A percentile compares a stretch with the other conserved stretches of the same genome.
phyloP scores from a whole-genome alignment of 176 grass and related monocot genomes.

The Carex cristatella region DNA sequence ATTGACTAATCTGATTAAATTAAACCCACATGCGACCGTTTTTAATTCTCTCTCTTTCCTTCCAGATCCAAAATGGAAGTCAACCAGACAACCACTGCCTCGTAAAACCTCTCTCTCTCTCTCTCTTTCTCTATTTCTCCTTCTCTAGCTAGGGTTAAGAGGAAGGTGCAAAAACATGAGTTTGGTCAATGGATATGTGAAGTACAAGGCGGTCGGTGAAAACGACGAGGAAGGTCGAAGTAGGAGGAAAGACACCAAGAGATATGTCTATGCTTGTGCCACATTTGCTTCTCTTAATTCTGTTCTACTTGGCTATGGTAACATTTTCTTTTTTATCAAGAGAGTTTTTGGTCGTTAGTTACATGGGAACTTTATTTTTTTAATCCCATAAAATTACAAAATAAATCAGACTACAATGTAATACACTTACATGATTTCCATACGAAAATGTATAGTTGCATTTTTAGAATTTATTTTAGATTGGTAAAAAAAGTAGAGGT shows the following conservation, averaged over 20 bases:
- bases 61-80: constrained; percentile 20
- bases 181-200: constrained; percentile 6
- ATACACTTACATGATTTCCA: no score
- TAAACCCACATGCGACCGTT: constrained; percentile 9
- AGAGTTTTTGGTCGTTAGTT: background rate
- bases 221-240: background rate
- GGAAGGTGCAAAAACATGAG: background rate
- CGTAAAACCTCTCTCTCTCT: background rate
- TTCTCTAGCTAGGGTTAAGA: background rate
- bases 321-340: background rate
- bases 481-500: no score
- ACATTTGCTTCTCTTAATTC: constrained; percentile 27
- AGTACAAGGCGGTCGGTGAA: constrained; percentile 2
- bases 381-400: background rate
- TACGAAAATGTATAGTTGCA: no score
- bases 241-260: constrained; percentile 22
- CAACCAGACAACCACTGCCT: constrained; percentile 15
- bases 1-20: background rate
- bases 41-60: background rate
- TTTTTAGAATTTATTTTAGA: no score
- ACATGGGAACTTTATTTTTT: background rate
- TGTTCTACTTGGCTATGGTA: constrained; percentile 32
- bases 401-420: background rate
- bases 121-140: background rate
- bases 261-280: constrained; percentile 27